Conservation (phyloP, 306 rosid species). For the Cucurbita pepo region DNA sequence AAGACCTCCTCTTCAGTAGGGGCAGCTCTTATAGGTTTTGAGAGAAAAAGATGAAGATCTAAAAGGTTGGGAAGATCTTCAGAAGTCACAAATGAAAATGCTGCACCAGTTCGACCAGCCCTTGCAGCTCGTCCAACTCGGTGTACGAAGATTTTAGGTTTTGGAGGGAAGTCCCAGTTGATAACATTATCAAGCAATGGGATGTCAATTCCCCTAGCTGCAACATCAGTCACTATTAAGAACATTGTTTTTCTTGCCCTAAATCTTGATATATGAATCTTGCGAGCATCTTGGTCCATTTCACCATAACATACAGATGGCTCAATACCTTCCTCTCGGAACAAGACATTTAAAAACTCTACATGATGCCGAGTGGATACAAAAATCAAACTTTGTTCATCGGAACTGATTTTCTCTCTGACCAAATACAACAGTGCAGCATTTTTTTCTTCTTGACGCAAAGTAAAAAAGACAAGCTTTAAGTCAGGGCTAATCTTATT, state of each 20-base stretch:
- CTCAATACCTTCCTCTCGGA: slow-evolving; percentile 65
- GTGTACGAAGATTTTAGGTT: slow-evolving; percentile 84
- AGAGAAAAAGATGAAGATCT: slow-evolving; percentile 88
- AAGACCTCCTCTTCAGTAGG: slow-evolving; percentile 81
- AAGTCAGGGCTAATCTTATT: slow-evolving; percentile 84
- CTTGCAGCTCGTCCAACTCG: slow-evolving; percentile 96
- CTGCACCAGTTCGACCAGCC: slow-evolving; percentile 85
- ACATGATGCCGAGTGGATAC: slow-evolving; percentile 85
- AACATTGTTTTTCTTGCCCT: slow-evolving; percentile 81
- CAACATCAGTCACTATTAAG: slow-evolving; percentile 84
- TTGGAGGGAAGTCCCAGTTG: slow-evolving; percentile 93
- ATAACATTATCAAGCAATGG: slow-evolving; percentile 92
- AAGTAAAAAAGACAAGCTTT: slow-evolving; percentile 60
- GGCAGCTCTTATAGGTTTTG: slow-evolving; percentile 67
- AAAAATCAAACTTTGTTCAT: slow-evolving; percentile 74
- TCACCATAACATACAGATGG: slow-evolving; percentile 90
- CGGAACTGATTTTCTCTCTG: slow-evolving; percentile 56
- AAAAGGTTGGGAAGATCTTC: slow-evolving; percentile 80
- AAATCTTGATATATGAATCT: slow-evolving; percentile 64
- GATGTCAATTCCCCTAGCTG: slow-evolving; percentile 91
- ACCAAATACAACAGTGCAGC: slow-evolving; percentile 62
- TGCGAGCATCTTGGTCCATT: slow-evolving; percentile 98
- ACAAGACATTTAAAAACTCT: slow-evolving; percentile 62
- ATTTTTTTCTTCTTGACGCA: slow-evolving; percentile 71
- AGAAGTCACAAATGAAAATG: slow-evolving; percentile 71